A percentile compares a stretch with the other conserved stretches of the same genome.
phyloP scores from a whole-genome alignment of 768 basidiomycete genomes.

The Mycena vulgaris region DNA sequence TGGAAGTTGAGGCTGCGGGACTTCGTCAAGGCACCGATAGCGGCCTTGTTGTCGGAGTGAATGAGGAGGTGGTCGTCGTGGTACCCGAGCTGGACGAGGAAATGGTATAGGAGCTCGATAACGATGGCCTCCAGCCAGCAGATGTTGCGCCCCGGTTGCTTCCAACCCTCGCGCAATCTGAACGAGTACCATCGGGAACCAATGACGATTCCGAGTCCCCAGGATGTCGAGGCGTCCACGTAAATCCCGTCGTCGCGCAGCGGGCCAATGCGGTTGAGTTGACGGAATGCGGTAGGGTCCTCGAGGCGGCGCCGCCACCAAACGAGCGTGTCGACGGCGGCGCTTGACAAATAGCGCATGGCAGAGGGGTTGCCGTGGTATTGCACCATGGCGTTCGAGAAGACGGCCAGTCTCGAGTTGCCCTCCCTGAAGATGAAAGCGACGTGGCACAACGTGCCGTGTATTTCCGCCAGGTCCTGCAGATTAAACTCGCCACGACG shows the following conservation, averaged over 20 bases:
- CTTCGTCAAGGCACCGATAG: constrained; percentile 2
- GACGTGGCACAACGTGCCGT: constrained; percentile 51
- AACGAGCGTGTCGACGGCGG: constrained; percentile 44
- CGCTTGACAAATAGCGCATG: constrained; percentile 36
- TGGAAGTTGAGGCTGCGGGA: background rate
- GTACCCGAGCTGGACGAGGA: background rate
- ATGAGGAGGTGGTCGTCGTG: background rate
- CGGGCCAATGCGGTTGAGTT: constrained; percentile 25
- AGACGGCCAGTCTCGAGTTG: constrained; percentile 41
- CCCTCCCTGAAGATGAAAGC: constrained; percentile 48
- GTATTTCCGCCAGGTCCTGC: constrained; percentile 39
- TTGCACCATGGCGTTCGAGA: constrained; percentile 44
- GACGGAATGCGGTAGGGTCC: constrained; percentile 9
- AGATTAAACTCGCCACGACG: background rate
- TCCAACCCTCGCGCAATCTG: constrained; percentile 35
- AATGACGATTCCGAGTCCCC: constrained; percentile 56
- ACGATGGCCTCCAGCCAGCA: constrained; percentile 45
- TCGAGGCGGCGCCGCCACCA: constrained; percentile 50
- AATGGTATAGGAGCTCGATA: constrained; percentile 36
- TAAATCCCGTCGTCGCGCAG: constrained; percentile 41
- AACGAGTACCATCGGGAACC: constrained; percentile 49
- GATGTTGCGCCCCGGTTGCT: constrained; percentile 35
- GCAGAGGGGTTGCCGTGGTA: constrained; percentile 39
- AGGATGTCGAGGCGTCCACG: constrained; percentile 57
- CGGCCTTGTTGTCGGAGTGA: too few species aligned